phyloP scores from a whole-genome alignment of 192 early-diverging fungal species.

The Backusella australiensis region DNA sequence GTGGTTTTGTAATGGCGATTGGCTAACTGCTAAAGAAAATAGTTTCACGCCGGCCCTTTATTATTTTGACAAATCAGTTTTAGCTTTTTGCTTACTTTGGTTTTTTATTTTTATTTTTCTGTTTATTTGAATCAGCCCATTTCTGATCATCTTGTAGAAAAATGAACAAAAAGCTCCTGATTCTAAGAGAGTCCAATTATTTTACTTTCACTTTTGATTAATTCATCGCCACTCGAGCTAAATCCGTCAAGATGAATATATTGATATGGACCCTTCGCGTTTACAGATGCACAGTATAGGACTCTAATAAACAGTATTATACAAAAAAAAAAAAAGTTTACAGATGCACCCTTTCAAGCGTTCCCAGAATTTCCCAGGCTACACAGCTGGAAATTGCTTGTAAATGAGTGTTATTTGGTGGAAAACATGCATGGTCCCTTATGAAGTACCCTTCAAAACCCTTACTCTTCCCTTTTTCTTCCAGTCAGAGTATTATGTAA shows the following conservation, averaged over 20 bases:
- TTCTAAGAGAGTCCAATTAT: not conserved
- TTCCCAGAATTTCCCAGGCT: constrained; percentile 1
- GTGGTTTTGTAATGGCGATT: not conserved
- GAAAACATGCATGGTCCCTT: not conserved
- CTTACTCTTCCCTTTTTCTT: constrained; percentile 2
- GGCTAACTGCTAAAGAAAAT: not conserved
- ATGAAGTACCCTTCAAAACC: not conserved
- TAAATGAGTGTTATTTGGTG: not conserved
- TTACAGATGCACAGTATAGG: not conserved
- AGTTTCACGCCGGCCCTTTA: not conserved
- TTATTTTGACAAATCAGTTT: not conserved
- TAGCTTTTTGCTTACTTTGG: not conserved
- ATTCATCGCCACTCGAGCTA: not conserved
- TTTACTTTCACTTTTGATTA: not conserved
- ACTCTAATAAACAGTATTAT: too few species aligned
- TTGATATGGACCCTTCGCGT: not conserved
- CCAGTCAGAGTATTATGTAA: not conserved
- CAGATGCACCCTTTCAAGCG: not conserved
- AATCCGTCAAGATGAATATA: not conserved
- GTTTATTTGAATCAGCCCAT: not conserved
- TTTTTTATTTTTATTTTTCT: not conserved
- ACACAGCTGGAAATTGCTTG: not conserved
- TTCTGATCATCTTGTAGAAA: not conserved
- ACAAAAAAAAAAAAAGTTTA: too few species aligned
- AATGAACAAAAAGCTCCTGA: not conserved